These are phyloP conservation scores for Cryptococcus jaspeensis DNA, from an alignment of 1,284 basidiomycete genomes.

Conservation along the genomic window DNA sequence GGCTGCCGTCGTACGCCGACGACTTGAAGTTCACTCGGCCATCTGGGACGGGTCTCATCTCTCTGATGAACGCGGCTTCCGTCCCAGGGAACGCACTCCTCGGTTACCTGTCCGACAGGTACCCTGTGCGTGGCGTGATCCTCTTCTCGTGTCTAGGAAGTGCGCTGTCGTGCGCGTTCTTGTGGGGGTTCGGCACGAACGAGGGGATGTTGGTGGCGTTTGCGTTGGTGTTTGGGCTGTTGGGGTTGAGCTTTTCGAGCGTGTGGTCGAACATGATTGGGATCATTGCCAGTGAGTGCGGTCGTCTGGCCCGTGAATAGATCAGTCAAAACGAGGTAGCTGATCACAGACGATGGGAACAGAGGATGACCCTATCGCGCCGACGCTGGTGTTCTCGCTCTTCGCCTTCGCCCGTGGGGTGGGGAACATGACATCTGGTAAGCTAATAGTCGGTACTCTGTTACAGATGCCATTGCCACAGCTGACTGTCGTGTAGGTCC, in stretches of 20 bases:
- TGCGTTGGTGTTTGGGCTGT: slow-evolving; percentile 34
- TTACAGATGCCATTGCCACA: too few relatives aligned
- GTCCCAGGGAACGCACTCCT: slow-evolving; percentile 44
- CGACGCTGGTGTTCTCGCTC: slow-evolving; percentile 39
- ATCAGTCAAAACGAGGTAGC: too few relatives aligned
- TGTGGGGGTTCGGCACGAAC: slow-evolving; percentile 50
- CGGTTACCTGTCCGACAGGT: slow-evolving; percentile 44
- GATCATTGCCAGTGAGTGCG: slow-evolving; percentile 30
- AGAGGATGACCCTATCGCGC: slow-evolving; percentile 45
- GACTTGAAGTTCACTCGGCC: slow-evolving; percentile 37
- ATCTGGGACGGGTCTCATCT: slow-evolving; percentile 44
- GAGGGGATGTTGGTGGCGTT: slow-evolving; percentile 34
- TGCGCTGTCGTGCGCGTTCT: slow-evolving; percentile 38
- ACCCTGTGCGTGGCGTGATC: slow-evolving; percentile 37
- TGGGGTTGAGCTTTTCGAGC: slow-evolving; percentile 37
- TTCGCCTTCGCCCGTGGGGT: slow-evolving; percentile 48
- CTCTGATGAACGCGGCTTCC: slow-evolving; percentile 49
- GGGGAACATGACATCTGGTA: slow-evolving; percentile 47
- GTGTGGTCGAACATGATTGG: slow-evolving; percentile 42
- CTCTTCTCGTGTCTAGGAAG: slow-evolving; percentile 38
- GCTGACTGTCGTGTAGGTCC: slow-evolving; percentile 19
- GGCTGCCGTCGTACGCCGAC: slow-evolving; percentile 46
- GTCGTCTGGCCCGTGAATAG: too few relatives aligned
- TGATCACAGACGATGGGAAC: too few relatives aligned
- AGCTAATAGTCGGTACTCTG: not conserved